Evolutionary conservation across 2,329 filamentous ascomycete genomes (phyloP), one percentile per base, ranked within the genome.

Genomic region (Dothideomycetidae sp.): DNA sequence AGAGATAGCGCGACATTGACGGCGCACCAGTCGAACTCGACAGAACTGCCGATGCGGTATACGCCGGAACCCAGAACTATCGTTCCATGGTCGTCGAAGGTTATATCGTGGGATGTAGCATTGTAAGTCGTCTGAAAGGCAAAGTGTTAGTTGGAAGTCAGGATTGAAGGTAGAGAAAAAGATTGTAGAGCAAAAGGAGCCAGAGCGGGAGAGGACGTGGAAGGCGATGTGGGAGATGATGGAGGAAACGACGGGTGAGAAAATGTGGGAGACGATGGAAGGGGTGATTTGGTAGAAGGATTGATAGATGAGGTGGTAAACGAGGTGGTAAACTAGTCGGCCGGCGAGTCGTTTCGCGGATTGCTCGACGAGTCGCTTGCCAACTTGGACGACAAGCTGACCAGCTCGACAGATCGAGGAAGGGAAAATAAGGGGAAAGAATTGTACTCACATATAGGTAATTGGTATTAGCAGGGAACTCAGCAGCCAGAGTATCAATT

Each of bases 11-110:
- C 86, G 46, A 85, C 81, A 53, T 85, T 90, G 44, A 94, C 85
- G 46, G 86, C 85, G 58, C 88, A 96, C 88, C 88, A 96, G 62
- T 98, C 88, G 56, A 98, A 98, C 62, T 98, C 90, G 36, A 98
- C 90, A 5, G 86, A 94, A 63, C 80, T 88, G 53, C 90, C 90
- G 56, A 96, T 98, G 56, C 90, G 77, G 71, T 98, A 98, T 14
- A 96, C 90, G 62, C 90, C 90, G 55, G 80, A 88, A 43, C 90
- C 90, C 10, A 98, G 74, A 41, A 96, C 79, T 39, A 98, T 64
- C 31, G 78, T 81, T 45, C 88, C 86, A 49, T 93, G 81, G 56
- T 96, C 88, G 48, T 94, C 80, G 48, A 98, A 96, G 10, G 74
- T 79, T 33, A 96, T 81, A 59, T 96, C 90, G 63, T 96, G 88